Conservation (phyloP, 1,284 basidiomycete genomes). For the Agroathelia rolfsii region DNA sequence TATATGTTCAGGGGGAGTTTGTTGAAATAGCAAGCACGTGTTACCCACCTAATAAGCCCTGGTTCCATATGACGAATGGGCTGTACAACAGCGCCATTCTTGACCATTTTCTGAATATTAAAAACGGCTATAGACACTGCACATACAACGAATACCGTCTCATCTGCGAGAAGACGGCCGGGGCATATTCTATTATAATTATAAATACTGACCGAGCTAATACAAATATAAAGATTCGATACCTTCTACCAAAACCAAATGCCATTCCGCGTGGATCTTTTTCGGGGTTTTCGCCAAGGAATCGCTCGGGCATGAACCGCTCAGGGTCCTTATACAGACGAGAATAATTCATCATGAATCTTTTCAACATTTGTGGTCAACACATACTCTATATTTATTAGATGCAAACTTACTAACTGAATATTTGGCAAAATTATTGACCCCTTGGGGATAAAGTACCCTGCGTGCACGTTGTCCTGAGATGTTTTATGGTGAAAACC, state of each 20-base stretch:
- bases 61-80: too few species aligned
- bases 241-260: constrained; percentile 12
- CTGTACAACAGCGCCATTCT: constrained; percentile 13
- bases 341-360: too few species aligned
- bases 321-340: constrained; percentile 20
- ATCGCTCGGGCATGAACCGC: constrained; percentile 18
- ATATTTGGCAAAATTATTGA: constrained; percentile 16
- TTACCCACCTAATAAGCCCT: too few species aligned
- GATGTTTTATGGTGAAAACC: too few species aligned
- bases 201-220: constrained; percentile 11
- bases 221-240: constrained; percentile 12
- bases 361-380: too few species aligned
- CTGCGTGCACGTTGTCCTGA: constrained; percentile 24
- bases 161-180: constrained; percentile 12
- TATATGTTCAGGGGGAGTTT: too few species aligned
- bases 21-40: too few species aligned
- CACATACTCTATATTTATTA: too few species aligned
- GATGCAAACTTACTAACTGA: too few species aligned
- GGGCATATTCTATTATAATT: too few species aligned
- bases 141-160: constrained; percentile 13
- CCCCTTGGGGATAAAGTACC: constrained; percentile 19
- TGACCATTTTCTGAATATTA: constrained; percentile 19
- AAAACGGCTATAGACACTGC: constrained; percentile 23
- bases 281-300: constrained; percentile 12
- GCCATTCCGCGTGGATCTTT: constrained; percentile 11